These are phyloP conservation scores for Linum lewisii DNA, from an alignment of 345 rosid genomes.

Conservation along the genomic window DNA sequence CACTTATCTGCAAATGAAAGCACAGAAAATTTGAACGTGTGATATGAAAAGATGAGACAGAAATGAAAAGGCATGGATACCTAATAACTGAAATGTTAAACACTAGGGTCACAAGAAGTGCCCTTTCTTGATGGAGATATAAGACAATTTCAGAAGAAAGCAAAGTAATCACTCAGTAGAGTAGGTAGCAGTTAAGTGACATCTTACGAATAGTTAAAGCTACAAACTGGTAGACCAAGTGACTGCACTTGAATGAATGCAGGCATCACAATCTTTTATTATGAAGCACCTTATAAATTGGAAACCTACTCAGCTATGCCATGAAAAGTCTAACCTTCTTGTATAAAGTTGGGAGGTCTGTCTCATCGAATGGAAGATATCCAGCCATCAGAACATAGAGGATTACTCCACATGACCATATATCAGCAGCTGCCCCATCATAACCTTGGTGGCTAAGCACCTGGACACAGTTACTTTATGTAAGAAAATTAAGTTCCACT, in stretches of 20 bases:
- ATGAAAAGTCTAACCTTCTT: slow-evolving; percentile 40
- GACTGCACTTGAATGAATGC: neutral
- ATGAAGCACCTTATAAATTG: no score
- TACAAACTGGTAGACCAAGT: neutral
- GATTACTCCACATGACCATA: slow-evolving; percentile 96
- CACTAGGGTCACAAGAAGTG: neutral
- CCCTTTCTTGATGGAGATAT: neutral
- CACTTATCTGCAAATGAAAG: slow-evolving; percentile 45
- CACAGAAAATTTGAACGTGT: neutral
- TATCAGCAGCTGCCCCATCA: slow-evolving; percentile 83
- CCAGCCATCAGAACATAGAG: slow-evolving; percentile 88
- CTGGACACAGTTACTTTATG: slow-evolving; percentile 20
- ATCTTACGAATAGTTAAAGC: no score
- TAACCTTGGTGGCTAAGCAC: slow-evolving; percentile 61
- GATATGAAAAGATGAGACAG: no score
- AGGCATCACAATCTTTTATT: neutral
- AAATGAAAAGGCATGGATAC: neutral
- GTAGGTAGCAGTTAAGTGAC: no score
- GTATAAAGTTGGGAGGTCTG: slow-evolving; percentile 66
- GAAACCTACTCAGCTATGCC: slow-evolving; percentile 4
- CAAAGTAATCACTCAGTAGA: no score
- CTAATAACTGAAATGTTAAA: neutral
- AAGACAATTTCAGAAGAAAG: neutral
- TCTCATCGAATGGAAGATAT: slow-evolving; percentile 68
- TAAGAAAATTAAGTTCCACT: slow-evolving; percentile 6